These are phyloP conservation scores for Carallia brachiata DNA, from an alignment of 345 rosid species.

Conservation along the genomic window DNA sequence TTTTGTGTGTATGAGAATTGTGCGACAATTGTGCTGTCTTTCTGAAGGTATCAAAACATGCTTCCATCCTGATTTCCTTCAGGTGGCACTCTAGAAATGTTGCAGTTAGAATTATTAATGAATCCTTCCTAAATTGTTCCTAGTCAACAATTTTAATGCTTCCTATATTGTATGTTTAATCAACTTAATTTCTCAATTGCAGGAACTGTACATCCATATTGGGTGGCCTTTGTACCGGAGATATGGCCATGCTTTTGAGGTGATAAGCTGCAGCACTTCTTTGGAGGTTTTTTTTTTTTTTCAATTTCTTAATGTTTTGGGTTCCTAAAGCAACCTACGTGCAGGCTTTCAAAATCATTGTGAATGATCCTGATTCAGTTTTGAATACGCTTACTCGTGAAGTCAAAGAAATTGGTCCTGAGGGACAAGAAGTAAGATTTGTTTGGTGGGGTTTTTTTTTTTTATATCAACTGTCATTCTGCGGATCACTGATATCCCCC, in stretches of 20 bases:
- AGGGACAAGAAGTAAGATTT: constrained; percentile 78
- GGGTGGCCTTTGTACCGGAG: constrained; percentile 96
- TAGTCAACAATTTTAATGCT: not conserved
- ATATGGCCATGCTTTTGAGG: constrained; percentile 98
- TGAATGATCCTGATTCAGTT: constrained; percentile 86
- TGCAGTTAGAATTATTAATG: too few species aligned
- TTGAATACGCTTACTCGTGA: constrained; percentile 75
- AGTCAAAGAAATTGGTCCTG: constrained; percentile 79
- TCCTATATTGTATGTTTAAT: constrained; percentile 10
- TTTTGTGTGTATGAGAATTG: too few species aligned
- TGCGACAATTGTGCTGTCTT: too few species aligned
- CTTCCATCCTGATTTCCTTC: too few species aligned
- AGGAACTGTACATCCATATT: constrained; percentile 82
- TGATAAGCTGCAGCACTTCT: constrained; percentile 24
- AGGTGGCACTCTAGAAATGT: too few species aligned
- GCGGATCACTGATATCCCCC: constrained; percentile 11
- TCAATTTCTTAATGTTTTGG: not conserved
- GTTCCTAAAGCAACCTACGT: not conserved
- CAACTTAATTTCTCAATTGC: constrained; percentile 13
- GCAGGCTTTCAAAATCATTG: constrained; percentile 93
- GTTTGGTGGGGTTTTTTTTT: not conserved
- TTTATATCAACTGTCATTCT: not conserved
- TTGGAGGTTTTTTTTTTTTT: not conserved
- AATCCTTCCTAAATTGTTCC: not conserved
- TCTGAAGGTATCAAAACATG: too few species aligned